These are phyloP conservation scores for Choanephora cucurbitarum DNA, from an alignment of 371 early-diverging fungal genomes.

Conservation along the genomic window DNA sequence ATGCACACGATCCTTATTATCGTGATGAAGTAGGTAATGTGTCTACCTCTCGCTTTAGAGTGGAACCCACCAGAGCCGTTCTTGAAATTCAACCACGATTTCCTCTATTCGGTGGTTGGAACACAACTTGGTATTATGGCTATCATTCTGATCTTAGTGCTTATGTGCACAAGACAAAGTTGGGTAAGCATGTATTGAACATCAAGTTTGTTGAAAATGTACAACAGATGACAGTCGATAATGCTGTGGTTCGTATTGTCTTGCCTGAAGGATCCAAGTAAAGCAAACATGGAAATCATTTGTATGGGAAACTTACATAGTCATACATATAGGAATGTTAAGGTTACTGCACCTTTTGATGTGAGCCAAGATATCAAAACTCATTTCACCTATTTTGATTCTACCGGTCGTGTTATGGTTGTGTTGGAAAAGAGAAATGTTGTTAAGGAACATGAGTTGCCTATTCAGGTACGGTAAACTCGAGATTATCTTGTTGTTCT, in stretches of 20 bases:
- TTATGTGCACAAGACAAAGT: slow-evolving; percentile 57
- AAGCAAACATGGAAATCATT: too few relatives aligned
- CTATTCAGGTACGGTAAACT: slow-evolving; percentile 35
- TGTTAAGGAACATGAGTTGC: slow-evolving; percentile 58
- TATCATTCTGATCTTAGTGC: slow-evolving; percentile 73
- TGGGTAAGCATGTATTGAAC: slow-evolving; percentile 59
- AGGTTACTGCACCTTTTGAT: slow-evolving; percentile 59
- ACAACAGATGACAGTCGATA: slow-evolving; percentile 62
- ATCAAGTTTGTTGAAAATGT: slow-evolving; percentile 73
- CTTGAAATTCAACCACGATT: slow-evolving; percentile 85
- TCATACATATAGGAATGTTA: slow-evolving; percentile 55
- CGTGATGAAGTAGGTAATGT: slow-evolving; percentile 97
- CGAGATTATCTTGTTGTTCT: too few relatives aligned
- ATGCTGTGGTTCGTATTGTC: slow-evolving; percentile 71
- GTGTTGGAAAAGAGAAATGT: slow-evolving; percentile 65
- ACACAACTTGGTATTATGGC: slow-evolving; percentile 91
- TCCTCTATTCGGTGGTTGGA: slow-evolving; percentile 96
- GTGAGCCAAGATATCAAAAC: slow-evolving; percentile 44
- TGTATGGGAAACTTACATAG: too few relatives aligned
- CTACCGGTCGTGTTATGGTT: slow-evolving; percentile 69
- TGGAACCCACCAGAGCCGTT: slow-evolving; percentile 48
- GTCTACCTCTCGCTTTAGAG: slow-evolving; percentile 81
- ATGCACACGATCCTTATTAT: slow-evolving; percentile 79
- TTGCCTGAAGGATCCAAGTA: slow-evolving; percentile 94
- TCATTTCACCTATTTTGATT: slow-evolving; percentile 74